Base-by-base conservation (phyloP, 352 stramenopile genomes). In the Phytopythium montanum region DNA sequence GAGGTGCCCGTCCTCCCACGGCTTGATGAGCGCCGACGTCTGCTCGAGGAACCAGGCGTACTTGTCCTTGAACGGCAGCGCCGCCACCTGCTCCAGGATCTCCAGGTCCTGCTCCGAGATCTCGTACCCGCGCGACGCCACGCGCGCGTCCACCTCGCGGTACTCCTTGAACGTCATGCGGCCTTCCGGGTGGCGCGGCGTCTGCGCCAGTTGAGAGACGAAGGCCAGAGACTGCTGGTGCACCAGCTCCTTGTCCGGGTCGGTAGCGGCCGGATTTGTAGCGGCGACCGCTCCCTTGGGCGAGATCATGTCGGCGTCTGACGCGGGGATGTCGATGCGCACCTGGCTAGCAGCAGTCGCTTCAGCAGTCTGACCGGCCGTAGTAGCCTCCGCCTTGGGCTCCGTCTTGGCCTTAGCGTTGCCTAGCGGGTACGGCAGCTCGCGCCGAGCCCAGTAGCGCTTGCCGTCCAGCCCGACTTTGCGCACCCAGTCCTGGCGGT, bases 161-260 rank as follows among this genome's bases (percentile, higher is more conserved):
- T 94, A 93, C 55, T 95, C 85, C 61, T 93, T 93, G 60, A 95
- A 95, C 29, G 83, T 93, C 83, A 95, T 93, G 50, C 85, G 84
- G 31, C 85, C 85, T 39, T 93, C 83, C 0, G 86, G 86, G 57
- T 94, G 84, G 12, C 84, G 73, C 3, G 86, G 86, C 6, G 86
- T 94, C 64, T 93, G 81, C 21, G 84, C 86, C 39, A 93, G 56
- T 53, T 95, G 85, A 52, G 85, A 95, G 56, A 95, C 85, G 66
- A 95, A 95, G 34, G 85, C 85, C 45, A 95, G 73, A 58, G 83
- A 93, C 62, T 81, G 72, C 62, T 95, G 85, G 54, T 83, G 80
- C 61, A 90, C 85, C 2, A 95, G 73, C 57, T 95, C 85, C 54
- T 81, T 80, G 16, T 79, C 70, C 5, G 69, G 56, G 25, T 76